Evolutionary conservation across 495 filamentous ascomycete genomes (phyloP).

Genomic region (Trichoderma parareesei): DNA sequence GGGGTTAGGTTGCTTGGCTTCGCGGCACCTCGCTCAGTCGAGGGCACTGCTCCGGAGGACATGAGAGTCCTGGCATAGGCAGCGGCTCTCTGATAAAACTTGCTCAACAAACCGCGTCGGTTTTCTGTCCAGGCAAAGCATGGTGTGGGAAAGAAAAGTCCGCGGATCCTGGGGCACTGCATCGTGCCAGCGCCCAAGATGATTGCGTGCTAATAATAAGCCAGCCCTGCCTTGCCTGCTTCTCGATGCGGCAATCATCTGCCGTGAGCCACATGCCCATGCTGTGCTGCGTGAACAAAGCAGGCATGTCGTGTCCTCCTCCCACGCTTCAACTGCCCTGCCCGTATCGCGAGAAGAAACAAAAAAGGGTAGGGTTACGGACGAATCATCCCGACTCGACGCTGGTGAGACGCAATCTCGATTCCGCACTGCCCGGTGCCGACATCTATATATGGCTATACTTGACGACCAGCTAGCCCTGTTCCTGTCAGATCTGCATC

Average conservation of each 20-base stretch:
- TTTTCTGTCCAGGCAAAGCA: too few relatives aligned
- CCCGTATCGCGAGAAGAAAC: neutral
- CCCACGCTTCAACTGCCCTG: neutral
- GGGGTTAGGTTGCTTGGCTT: neutral
- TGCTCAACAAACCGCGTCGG: too few relatives aligned
- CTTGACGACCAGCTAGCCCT: neutral
- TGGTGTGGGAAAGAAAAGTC: neutral
- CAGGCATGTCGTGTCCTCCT: too few relatives aligned
- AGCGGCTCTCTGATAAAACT: too few relatives aligned
- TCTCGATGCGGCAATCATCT: too few relatives aligned
- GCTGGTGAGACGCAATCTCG: neutral
- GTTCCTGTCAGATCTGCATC: constrained; percentile 10
- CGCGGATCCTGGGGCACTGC: neutral
- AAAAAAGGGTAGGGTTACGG: neutral
- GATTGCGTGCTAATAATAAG: neutral
- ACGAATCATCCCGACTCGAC: neutral
- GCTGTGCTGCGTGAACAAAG: too few relatives aligned
- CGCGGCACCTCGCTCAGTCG: neutral
- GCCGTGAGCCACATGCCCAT: too few relatives aligned
- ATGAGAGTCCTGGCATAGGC: too few relatives aligned
- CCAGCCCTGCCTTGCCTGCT: too few relatives aligned
- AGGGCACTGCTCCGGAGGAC: neutral
- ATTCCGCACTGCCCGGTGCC: neutral
- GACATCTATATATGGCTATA: neutral
- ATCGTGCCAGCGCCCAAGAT: neutral